Base-by-base conservation (phyloP, 306 rosid genomes). In the Cicer chorassanicum region DNA sequence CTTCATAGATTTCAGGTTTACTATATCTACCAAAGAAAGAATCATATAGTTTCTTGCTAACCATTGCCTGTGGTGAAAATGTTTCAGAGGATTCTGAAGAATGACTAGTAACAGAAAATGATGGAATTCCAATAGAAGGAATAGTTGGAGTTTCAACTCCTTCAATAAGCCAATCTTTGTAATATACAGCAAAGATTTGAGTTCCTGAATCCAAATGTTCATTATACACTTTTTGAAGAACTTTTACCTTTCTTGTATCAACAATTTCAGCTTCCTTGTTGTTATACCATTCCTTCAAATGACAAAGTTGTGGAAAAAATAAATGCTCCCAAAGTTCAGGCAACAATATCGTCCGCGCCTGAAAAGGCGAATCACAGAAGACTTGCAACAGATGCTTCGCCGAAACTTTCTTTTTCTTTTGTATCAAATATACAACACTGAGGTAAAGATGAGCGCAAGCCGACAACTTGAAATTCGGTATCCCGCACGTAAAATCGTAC, bases 371-470 rank as follows among this genome's bases (percentile, higher is more conserved):
- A 70, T 85, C 86, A 19, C 89, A 85, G 64, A 93, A 93, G 40
- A 93, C 97, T 84, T 89, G 97, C 85, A 93, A 84, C 39, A 90
- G 89, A 78, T 93, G 97, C 79, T 87, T 86, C 11, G 97, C 98
- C 0, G 96, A 83, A 14, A 83, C 83, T 81, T 71, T 85, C 6
- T 82, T 84, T 78, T 89, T 90, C 65, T 73, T 85, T 78, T 85
- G 95, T 19, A 86, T 76, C 86, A 84, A 81, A 64, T 86, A 89
- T 44, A 82, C 84, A 49, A 88, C 88, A 72, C 98, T 84, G 72
- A 93, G 94, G 82, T 93, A 93, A 88, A 93, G 88, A 86, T 93
- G 98, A 83, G 98, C 93, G 76, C 93, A 90, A 34, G 97, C 90
- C 57, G 98, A 86, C 76, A 90, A 21, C 81, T 85, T 89, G 49